Evolutionary conservation across 495 filamentous ascomycete genomes (phyloP).

Genomic region (Neurospora sp.): DNA sequence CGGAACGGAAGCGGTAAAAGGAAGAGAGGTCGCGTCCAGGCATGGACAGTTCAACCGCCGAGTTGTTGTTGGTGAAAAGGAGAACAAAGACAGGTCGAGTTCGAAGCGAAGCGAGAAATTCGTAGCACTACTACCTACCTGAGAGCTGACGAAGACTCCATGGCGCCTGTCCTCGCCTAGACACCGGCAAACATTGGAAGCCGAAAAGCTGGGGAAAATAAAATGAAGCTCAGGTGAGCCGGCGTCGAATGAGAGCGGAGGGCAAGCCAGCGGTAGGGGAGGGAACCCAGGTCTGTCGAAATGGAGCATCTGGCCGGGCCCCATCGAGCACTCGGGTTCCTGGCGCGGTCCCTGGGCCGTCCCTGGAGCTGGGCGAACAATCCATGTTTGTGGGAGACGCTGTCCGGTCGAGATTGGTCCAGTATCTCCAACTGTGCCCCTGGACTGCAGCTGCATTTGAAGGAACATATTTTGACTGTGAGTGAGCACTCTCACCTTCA

Average conservation of each 20-base stretch:
- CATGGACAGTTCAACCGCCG: not conserved
- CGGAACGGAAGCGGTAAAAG: not conserved
- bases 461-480: not conserved
- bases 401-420: not conserved
- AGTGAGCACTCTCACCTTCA: not conserved
- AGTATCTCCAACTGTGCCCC: not conserved
- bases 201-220: not conserved
- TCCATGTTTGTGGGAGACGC: not conserved
- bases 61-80: not conserved
- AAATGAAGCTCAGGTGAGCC: not conserved
- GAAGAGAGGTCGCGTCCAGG: not conserved
- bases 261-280: not conserved
- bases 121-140: not conserved
- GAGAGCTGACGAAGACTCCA: not conserved
- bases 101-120: not conserved
- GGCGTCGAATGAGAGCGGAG: not conserved
- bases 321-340: not conserved
- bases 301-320: not conserved
- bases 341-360: not conserved
- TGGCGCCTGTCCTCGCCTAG: not conserved
- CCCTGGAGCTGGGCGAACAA: not conserved
- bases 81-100: not conserved
- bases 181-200: not conserved
- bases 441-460: not conserved
- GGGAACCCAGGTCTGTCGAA: not conserved